phyloP scores from a whole-genome alignment of 306 rosid species.

The Castanea mollissima region DNA sequence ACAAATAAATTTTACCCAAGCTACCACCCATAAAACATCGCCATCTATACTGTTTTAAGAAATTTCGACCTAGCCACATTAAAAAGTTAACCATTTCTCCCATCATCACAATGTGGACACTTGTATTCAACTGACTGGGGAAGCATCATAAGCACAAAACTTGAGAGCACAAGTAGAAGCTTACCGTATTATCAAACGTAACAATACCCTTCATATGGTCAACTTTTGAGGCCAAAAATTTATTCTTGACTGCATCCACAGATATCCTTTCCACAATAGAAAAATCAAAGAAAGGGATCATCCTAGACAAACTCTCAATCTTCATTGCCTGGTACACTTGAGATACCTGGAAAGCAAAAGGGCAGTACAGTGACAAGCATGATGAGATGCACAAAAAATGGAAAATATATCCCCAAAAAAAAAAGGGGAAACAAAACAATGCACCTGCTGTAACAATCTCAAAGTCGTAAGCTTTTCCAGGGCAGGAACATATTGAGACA shows the following conservation, averaged over 20 bases:
- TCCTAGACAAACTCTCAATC: conserved; percentile 68
- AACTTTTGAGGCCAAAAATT: conserved; percentile 82
- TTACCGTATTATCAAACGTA: conserved; percentile 45
- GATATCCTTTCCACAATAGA: conserved; percentile 79
- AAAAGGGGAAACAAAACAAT: not conserved
- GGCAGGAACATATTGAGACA: conserved; percentile 73
- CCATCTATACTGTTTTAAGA: not conserved
- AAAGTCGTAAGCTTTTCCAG: conserved; percentile 81
- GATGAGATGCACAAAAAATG: not conserved
- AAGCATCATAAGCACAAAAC: not conserved
- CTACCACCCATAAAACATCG: not conserved
- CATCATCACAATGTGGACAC: too few species aligned
- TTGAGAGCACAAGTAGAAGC: not conserved
- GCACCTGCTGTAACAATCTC: conserved; percentile 97
- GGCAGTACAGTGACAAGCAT: not conserved
- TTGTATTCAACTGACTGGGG: not conserved
- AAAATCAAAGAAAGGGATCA: conserved; percentile 83
- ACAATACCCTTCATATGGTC: conserved; percentile 81
- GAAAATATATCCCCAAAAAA: not conserved
- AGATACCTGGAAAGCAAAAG: conserved; percentile 57
- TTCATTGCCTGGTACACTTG: conserved; percentile 81
- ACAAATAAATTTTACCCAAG: not conserved
- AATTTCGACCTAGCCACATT: not conserved
- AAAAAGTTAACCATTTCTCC: not conserved
- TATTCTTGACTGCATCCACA: conserved; percentile 92